Evolutionary conservation across 306 rosid species (phyloP).

Genomic region (Ochetophila trinervis): DNA sequence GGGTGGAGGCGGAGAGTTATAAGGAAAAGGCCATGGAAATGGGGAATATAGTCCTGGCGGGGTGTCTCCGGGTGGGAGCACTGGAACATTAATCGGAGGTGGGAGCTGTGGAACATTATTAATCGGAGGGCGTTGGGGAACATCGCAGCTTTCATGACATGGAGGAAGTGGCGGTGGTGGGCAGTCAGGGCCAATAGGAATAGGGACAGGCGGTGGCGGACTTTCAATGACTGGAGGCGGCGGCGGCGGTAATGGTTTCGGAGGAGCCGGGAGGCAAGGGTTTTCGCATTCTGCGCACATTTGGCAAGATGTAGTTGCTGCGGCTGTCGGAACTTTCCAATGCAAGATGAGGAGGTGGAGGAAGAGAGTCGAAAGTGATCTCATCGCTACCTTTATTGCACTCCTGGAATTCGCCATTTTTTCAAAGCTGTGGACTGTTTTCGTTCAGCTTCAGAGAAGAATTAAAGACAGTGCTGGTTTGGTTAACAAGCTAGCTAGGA

Average conservation of each 20-base stretch:
- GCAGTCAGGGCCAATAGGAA: not conserved
- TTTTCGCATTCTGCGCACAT: not conserved
- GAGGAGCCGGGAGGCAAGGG: not conserved
- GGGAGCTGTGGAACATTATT: too few species aligned
- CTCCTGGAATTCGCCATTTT: not conserved
- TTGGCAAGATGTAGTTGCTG: not conserved
- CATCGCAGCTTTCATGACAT: too few species aligned
- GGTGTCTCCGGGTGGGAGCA: too few species aligned
- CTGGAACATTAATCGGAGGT: too few species aligned
- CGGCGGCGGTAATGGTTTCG: not conserved
- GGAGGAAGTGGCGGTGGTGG: too few species aligned
- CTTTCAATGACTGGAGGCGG: slow-evolving; percentile 4
- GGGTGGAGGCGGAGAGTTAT: too few species aligned
- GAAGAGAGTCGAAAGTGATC: not conserved
- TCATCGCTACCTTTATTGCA: not conserved
- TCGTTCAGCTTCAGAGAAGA: not conserved
- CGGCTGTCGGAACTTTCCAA: not conserved
- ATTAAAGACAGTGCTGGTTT: not conserved
- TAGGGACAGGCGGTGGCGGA: not conserved
- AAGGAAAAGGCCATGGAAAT: too few species aligned
- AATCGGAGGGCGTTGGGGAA: too few species aligned
- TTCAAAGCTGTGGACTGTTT: not conserved
- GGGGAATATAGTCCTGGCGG: too few species aligned
- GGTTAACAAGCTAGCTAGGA: not conserved
- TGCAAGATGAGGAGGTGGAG: not conserved